Percentiles rank a stretch among this genome's conserved stretches.
These are phyloP conservation scores for Passiflora organensis DNA, from an alignment of 345 rosid species.

Conservation along the genomic window DNA sequence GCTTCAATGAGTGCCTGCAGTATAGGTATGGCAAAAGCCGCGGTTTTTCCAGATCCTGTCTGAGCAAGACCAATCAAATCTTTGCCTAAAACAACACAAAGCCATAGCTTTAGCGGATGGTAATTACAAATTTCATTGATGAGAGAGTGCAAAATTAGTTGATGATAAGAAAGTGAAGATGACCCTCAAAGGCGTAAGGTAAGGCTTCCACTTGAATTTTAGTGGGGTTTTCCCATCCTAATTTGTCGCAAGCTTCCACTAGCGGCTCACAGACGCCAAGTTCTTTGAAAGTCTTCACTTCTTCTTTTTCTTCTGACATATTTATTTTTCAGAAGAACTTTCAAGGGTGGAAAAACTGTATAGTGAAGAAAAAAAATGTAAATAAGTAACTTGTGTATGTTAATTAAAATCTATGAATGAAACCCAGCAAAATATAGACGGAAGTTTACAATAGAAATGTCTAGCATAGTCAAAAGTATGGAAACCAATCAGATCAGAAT, in stretches of 20 bases:
- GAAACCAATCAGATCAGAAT: slow-evolving; percentile 82
- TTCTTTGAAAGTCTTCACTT: slow-evolving; percentile 57
- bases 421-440: too few relatives aligned
- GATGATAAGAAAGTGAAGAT: neutral
- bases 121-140: too few relatives aligned
- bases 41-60: slow-evolving; percentile 94
- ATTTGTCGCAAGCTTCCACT: slow-evolving; percentile 60
- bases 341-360: too few relatives aligned
- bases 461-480: slow-evolving; percentile 79
- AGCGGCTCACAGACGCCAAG: slow-evolving; percentile 67
- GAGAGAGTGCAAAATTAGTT: neutral
- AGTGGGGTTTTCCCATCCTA: slow-evolving; percentile 73
- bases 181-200: slow-evolving; percentile 80
- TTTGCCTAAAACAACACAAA: slow-evolving; percentile 39
- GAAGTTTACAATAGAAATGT: too few relatives aligned
- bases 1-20: slow-evolving; percentile 65
- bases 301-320: slow-evolving; percentile 48
- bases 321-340: too few relatives aligned
- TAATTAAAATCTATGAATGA: too few relatives aligned
- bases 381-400: too few relatives aligned
- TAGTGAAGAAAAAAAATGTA: too few relatives aligned
- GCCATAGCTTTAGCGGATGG: too few relatives aligned
- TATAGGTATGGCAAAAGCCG: slow-evolving; percentile 93
- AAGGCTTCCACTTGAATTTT: slow-evolving; percentile 83
- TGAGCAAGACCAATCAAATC: slow-evolving; percentile 92